These are phyloP conservation scores for Cladosporium sphaerospermum DNA, from an alignment of 2,329 filamentous ascomycete species.

Conservation along the genomic window DNA sequence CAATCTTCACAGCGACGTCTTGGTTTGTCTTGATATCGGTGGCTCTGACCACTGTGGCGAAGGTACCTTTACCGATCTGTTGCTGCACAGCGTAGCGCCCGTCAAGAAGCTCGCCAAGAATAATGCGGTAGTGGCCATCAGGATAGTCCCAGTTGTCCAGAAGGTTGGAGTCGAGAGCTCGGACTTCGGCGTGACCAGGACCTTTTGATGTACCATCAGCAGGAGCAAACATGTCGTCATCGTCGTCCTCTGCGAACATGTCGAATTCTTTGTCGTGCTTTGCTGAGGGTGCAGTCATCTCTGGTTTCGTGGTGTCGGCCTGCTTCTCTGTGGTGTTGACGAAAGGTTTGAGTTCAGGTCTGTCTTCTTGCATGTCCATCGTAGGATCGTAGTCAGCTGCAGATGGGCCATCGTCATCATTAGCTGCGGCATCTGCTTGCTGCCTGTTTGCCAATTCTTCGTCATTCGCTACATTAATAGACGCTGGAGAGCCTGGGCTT, in stretches of 20 bases:
- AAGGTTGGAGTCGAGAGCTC: conserved; percentile 64
- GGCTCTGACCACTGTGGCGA: conserved; percentile 90
- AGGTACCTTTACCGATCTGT: conserved; percentile 87
- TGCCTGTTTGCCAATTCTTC: conserved; percentile 33
- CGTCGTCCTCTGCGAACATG: conserved; percentile 60
- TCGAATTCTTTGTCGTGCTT: conserved; percentile 50
- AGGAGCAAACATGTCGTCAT: conserved; percentile 88
- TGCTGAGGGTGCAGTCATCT: background rate
- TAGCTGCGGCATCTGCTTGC: conserved; percentile 22
- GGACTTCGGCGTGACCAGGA: conserved; percentile 40
- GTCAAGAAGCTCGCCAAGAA: conserved; percentile 83
- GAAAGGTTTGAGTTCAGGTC: conserved; percentile 25
- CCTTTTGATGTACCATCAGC: conserved; percentile 31
- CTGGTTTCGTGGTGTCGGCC: background rate
- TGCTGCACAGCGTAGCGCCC: conserved; percentile 84
- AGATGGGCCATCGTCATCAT: conserved; percentile 67
- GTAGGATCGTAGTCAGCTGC: conserved; percentile 90
- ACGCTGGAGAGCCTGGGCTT: conserved; percentile 32
- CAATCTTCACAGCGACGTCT: conserved; percentile 94
- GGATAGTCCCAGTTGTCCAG: conserved; percentile 90
- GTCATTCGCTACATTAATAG: conserved; percentile 37
- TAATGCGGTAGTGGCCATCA: conserved; percentile 94
- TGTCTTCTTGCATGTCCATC: conserved; percentile 78
- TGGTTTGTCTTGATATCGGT: conserved; percentile 63
- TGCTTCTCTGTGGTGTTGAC: conserved; percentile 5